A percentile compares a stretch with the other conserved stretches of the same genome.
Conservation (phyloP, 148 eudicot genomes). For the Amaranthus cruentus region DNA sequence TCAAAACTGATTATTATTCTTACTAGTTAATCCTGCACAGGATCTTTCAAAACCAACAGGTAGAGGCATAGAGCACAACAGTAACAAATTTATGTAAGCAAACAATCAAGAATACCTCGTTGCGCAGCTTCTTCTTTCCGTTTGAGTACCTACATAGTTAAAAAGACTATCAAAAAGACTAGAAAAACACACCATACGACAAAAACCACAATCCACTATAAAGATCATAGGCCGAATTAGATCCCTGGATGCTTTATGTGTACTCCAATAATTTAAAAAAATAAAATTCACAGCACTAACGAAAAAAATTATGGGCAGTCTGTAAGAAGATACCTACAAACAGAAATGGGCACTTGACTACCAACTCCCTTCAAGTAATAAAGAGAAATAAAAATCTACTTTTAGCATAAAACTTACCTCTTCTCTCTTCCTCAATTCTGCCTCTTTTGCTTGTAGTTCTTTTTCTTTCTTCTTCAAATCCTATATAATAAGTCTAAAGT, state of each 20-base stretch:
- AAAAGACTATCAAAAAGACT: conserved; percentile 21
- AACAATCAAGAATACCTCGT: conserved; percentile 44
- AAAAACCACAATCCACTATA: not conserved
- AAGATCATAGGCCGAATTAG: not conserved
- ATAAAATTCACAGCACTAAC: no score
- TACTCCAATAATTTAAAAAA: not conserved
- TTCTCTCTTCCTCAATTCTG: conserved; percentile 77
- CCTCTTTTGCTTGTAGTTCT: conserved; percentile 85
- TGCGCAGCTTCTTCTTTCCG: conserved; percentile 88
- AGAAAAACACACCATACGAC: not conserved
- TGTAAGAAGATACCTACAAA: not conserved
- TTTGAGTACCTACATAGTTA: conserved; percentile 55
- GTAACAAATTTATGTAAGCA: not conserved
- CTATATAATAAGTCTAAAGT: conserved; percentile 25
- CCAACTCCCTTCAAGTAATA: not conserved
- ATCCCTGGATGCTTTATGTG: not conserved
- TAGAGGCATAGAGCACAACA: not conserved
- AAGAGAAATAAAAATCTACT: not conserved
- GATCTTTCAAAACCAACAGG: not conserved
- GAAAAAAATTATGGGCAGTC: not conserved
- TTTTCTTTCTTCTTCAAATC: conserved; percentile 85
- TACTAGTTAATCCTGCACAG: not conserved
- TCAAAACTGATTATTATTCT: not conserved
- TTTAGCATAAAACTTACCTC: conserved; percentile 44
- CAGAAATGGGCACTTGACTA: not conserved